Conservation (phyloP, 2,329 filamentous ascomycete genomes). For the Paraphoma chrysanthemicola region DNA sequence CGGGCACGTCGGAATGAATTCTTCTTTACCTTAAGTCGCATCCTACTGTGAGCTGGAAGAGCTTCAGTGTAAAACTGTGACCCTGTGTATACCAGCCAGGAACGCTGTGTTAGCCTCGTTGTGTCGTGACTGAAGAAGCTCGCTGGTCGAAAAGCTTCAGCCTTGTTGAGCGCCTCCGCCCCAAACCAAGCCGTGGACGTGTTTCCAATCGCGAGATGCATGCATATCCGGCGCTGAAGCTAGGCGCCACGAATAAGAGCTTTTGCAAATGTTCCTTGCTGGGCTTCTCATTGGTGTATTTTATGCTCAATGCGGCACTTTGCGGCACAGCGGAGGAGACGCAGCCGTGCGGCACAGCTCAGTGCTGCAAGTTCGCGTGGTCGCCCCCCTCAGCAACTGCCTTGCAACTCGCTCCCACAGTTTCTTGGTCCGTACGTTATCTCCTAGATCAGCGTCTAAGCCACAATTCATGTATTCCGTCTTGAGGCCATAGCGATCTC, state of each 20-base stretch:
- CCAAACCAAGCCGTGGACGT: slow-evolving; percentile 2
- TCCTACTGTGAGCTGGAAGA: too few species aligned
- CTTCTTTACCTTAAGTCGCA: too few species aligned
- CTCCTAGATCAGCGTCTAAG: not conserved
- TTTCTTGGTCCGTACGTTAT: not conserved
- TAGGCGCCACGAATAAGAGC: slow-evolving; percentile 7
- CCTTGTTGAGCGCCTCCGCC: slow-evolving; percentile 8
- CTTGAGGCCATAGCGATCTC: not conserved
- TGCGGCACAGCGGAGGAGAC: not conserved
- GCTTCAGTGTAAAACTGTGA: too few species aligned
- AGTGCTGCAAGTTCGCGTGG: not conserved
- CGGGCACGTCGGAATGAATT: too few species aligned
- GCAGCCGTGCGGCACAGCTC: slow-evolving; percentile 3
- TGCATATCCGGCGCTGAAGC: not conserved
- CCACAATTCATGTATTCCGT: not conserved
- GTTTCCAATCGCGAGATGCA: not conserved
- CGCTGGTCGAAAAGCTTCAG: not conserved
- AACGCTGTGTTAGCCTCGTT: too few species aligned
- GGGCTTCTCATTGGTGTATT: slow-evolving; percentile 1
- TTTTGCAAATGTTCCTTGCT: not conserved
- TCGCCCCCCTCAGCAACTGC: not conserved
- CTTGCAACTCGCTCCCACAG: not conserved
- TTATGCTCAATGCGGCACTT: slow-evolving; percentile 1
- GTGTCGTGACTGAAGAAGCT: too few species aligned
- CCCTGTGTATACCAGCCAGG: too few species aligned